These are phyloP conservation scores for Candida corydali DNA, from an alignment of 805 yeast genomes.

Conservation along the genomic window DNA sequence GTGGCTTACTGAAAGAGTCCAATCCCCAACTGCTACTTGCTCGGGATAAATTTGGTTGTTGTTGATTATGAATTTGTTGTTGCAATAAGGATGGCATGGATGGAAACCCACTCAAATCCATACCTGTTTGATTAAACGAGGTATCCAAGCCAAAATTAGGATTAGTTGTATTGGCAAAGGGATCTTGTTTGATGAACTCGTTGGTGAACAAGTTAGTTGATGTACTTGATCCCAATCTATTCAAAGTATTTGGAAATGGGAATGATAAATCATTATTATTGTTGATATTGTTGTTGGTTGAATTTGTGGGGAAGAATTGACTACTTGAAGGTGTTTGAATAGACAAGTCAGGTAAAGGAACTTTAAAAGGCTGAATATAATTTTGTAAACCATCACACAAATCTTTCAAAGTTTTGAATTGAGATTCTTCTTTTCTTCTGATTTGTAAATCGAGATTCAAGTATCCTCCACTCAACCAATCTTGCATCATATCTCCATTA, in stretches of 20 bases:
- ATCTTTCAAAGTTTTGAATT: constrained; percentile 48
- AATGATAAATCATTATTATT: constrained; percentile 4
- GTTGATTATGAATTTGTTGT: constrained; percentile 26
- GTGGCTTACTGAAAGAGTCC: constrained; percentile 25
- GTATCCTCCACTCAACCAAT: constrained; percentile 65
- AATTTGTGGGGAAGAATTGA: constrained; percentile 6
- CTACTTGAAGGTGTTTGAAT: constrained; percentile 5
- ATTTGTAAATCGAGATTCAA: constrained; percentile 51
- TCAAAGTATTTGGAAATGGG: constrained; percentile 18
- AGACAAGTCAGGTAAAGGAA: constrained; percentile 44
- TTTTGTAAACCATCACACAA: constrained; percentile 49
- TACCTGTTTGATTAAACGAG: constrained; percentile 10
- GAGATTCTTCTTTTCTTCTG: constrained; percentile 53
- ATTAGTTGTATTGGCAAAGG: constrained; percentile 11
- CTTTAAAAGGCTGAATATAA: constrained; percentile 55
- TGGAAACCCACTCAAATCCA: constrained; percentile 9
- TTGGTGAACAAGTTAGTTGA: constrained; percentile 17
- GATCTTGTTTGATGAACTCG: constrained; percentile 20
- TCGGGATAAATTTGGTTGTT: constrained; percentile 29
- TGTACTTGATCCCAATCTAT: constrained; percentile 12
- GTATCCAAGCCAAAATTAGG: constrained; percentile 25
- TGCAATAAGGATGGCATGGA: constrained; percentile 34
- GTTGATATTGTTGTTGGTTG: background rate
- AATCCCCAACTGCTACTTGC: constrained; percentile 38
- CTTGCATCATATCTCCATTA: constrained; percentile 68